These are phyloP conservation scores for Agaricus blazei DNA, from an alignment of 768 basidiomycete genomes.

Conservation along the genomic window DNA sequence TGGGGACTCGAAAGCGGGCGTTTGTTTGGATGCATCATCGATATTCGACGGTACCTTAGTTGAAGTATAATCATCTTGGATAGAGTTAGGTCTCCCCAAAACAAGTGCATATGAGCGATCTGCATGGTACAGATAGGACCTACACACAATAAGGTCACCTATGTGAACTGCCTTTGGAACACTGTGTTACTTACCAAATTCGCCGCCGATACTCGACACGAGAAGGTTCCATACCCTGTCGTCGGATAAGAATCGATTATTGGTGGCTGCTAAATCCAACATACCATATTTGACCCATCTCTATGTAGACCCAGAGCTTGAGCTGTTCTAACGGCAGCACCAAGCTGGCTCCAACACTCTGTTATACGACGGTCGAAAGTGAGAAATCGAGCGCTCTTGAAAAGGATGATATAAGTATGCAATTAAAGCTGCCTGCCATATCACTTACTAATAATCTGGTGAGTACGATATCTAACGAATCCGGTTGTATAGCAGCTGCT, in stretches of 20 bases:
- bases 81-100: slow-evolving; percentile 85
- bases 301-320: slow-evolving; percentile 92
- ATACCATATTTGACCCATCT: slow-evolving; percentile 78
- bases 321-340: slow-evolving; percentile 88
- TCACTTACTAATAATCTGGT: slow-evolving; percentile 80
- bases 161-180: background rate
- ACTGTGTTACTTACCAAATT: slow-evolving; percentile 57
- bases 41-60: slow-evolving; percentile 72
- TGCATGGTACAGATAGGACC: slow-evolving; percentile 91
- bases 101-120: slow-evolving; percentile 90
- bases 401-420: background rate
- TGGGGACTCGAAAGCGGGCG: slow-evolving; percentile 42
- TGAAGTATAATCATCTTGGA: slow-evolving; percentile 86
- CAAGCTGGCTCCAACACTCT: slow-evolving; percentile 95
- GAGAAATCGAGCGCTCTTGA: slow-evolving; percentile 50
- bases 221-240: slow-evolving; percentile 64
- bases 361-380: slow-evolving; percentile 83
- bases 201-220: slow-evolving; percentile 86
- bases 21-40: slow-evolving; percentile 49
- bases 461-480: slow-evolving; percentile 88
- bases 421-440: background rate
- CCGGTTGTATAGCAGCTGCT: slow-evolving; percentile 89
- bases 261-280: slow-evolving; percentile 15
- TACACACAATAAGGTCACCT: slow-evolving; percentile 2
- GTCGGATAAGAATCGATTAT: background rate